These are phyloP conservation scores for Gentiana straminea DNA, from an alignment of 257 asterid species.

Conservation along the genomic window DNA sequence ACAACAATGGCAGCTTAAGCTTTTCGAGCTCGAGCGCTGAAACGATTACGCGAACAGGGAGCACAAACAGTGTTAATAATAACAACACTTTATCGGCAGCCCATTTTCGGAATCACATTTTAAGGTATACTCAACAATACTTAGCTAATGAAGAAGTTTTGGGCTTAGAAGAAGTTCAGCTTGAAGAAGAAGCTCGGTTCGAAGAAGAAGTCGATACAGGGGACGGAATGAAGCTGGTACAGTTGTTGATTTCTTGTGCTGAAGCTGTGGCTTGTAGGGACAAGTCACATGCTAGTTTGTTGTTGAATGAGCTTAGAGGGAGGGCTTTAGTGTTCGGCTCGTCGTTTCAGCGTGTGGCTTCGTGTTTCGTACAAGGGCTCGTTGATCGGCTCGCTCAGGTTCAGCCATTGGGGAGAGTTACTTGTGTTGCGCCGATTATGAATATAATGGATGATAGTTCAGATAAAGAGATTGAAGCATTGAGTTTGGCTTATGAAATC, in stretches of 20 bases:
- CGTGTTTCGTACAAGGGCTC: conserved; percentile 65
- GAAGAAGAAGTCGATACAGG: conserved; percentile 15
- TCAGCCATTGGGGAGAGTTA: conserved; percentile 64
- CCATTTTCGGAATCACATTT: conserved; percentile 62
- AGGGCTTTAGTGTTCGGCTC: conserved; percentile 65
- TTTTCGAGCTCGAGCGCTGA: conserved; percentile 8
- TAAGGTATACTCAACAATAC: conserved; percentile 47
- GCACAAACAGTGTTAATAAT: conserved; percentile 28
- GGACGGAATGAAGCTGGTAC: conserved; percentile 54
- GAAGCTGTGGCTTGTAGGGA: conserved; percentile 84
- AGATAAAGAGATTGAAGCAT: conserved; percentile 51
- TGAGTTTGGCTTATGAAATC: conserved; percentile 44
- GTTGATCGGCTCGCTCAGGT: conserved; percentile 54
- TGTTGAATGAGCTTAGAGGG: conserved; percentile 52
- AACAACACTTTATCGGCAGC: conserved; percentile 30
- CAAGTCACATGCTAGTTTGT: conserved; percentile 45
- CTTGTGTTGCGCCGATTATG: conserved; percentile 29
- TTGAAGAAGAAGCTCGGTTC: conserved; percentile 12
- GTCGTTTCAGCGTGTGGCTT: conserved; percentile 81
- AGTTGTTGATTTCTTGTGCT: conserved; percentile 63
- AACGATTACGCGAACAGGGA: conserved; percentile 26
- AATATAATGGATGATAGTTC: conserved; percentile 27
- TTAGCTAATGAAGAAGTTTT: conserved; percentile 54
- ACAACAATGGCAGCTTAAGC: conserved; percentile 7
- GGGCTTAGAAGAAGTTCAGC: conserved; percentile 15